phyloP scores from a whole-genome alignment of 768 basidiomycete genomes.

The Tricholomella constricta region DNA sequence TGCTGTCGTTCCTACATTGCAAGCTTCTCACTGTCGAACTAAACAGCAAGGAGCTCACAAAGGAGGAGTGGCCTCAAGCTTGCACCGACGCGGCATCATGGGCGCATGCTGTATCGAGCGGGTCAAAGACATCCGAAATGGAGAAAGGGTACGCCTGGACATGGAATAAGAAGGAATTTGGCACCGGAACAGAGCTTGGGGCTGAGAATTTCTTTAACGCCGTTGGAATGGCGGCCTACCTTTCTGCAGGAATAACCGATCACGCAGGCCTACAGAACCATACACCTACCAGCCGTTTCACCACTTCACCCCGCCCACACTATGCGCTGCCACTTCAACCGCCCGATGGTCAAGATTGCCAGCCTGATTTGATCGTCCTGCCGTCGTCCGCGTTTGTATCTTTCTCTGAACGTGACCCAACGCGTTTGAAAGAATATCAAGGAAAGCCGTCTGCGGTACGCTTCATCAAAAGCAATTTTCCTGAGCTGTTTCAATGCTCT shows the following conservation, averaged over 20 bases:
- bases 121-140: no score
- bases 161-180: neutral
- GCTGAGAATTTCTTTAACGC: neutral
- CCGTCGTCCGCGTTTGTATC: neutral
- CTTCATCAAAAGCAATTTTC: neutral
- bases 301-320: neutral
- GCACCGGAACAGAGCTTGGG: neutral
- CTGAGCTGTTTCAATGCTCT: neutral
- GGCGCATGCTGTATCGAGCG: neutral
- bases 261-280: neutral
- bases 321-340: neutral
- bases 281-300: neutral
- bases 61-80: neutral
- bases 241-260: neutral
- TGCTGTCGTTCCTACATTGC: neutral
- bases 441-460: neutral
- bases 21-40: neutral
- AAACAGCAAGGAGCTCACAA: no score
- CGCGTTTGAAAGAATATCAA: neutral
- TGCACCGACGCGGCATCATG: neutral
- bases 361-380: neutral
- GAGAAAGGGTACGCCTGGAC: neutral
- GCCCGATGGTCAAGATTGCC: neutral
- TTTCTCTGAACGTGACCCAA: neutral
- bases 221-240: neutral